These are phyloP conservation scores for Termitomyces eurrhizus DNA, from an alignment of 768 basidiomycete species.

Conservation along the genomic window DNA sequence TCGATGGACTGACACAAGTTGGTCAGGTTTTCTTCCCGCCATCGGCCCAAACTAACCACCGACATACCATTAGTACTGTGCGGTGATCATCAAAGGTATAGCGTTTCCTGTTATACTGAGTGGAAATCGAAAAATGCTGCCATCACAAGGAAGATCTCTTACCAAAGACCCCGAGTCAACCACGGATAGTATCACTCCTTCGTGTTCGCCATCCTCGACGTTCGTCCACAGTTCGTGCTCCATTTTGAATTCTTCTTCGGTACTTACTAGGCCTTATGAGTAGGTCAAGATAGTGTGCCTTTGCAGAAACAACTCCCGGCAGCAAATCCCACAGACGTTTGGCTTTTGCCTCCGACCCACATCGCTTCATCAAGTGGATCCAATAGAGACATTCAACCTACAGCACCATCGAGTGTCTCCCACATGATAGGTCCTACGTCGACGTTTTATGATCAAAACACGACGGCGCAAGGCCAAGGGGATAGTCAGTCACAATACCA, in stretches of 20 bases:
- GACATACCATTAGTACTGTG: constrained; percentile 21
- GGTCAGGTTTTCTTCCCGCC: constrained; percentile 18
- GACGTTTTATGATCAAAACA: constrained; percentile 50
- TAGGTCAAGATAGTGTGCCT: constrained; percentile 12
- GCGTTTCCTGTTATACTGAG: constrained; percentile 21
- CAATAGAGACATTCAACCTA: constrained; percentile 8
- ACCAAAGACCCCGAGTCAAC: constrained; percentile 26
- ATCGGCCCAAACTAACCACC: constrained; percentile 28
- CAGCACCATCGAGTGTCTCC: constrained; percentile 19
- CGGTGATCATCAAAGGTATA: constrained; percentile 17
- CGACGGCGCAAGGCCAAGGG: constrained; percentile 23
- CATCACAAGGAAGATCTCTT: constrained; percentile 30
- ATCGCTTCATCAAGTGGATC: constrained; percentile 16
- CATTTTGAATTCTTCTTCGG: constrained; percentile 4
- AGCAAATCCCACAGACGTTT: constrained; percentile 8
- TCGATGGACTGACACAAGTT: constrained; percentile 14
- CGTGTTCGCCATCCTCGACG: constrained; percentile 20
- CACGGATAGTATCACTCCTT: constrained; percentile 18
- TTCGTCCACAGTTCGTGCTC: constrained; percentile 19
- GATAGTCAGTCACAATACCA: constrained; percentile 35
- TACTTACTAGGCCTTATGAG: constrained; percentile 6
- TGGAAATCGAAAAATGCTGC: constrained; percentile 23
- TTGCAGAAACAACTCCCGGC: constrained; percentile 6
- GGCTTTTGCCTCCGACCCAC: constrained; percentile 11
- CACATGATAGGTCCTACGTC: constrained; percentile 53